These are phyloP conservation scores for Russula compacta DNA, from an alignment of 768 basidiomycete genomes.

Conservation along the genomic window DNA sequence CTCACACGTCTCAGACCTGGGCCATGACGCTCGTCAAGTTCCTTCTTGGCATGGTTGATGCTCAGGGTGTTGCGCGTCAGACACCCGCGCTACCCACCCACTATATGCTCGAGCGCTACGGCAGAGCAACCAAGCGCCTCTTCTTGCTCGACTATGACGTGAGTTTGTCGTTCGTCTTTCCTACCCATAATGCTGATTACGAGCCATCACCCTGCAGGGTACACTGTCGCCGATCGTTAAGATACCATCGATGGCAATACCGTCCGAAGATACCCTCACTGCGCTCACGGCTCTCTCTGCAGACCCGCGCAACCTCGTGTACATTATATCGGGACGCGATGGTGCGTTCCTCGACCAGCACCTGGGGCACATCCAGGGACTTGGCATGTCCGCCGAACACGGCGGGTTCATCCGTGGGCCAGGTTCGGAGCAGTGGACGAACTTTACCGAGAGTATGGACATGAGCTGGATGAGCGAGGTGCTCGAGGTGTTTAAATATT, in stretches of 20 bases:
- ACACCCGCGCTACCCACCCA: constrained; percentile 72
- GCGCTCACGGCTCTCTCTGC: constrained; percentile 62
- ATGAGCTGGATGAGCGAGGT: constrained; percentile 99
- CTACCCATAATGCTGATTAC: neutral
- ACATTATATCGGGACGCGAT: constrained; percentile 96
- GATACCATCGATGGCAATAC: constrained; percentile 78
- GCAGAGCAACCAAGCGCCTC: constrained; percentile 66
- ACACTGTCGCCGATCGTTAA: constrained; percentile 97
- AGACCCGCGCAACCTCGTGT: constrained; percentile 87
- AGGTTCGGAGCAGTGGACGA: constrained; percentile 59
- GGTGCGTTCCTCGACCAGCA: constrained; percentile 87
- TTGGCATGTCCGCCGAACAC: constrained; percentile 95
- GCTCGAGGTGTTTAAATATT: constrained; percentile 90
- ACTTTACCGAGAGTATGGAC: constrained; percentile 86
- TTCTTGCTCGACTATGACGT: constrained; percentile 97
- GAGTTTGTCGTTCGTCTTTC: constrained; percentile 25
- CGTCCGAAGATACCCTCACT: constrained; percentile 61
- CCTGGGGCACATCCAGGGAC: constrained; percentile 68
- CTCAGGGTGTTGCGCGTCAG: constrained; percentile 68
- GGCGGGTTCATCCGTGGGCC: constrained; percentile 84
- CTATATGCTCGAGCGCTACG: constrained; percentile 53
- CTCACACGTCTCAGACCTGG: constrained; percentile 94
- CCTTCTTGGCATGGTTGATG: constrained; percentile 72
- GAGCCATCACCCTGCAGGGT: constrained; percentile 42
- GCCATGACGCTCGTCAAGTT: constrained; percentile 83